Base-by-base conservation (phyloP, 495 filamentous ascomycete genomes). In the Letharia columbiana region DNA sequence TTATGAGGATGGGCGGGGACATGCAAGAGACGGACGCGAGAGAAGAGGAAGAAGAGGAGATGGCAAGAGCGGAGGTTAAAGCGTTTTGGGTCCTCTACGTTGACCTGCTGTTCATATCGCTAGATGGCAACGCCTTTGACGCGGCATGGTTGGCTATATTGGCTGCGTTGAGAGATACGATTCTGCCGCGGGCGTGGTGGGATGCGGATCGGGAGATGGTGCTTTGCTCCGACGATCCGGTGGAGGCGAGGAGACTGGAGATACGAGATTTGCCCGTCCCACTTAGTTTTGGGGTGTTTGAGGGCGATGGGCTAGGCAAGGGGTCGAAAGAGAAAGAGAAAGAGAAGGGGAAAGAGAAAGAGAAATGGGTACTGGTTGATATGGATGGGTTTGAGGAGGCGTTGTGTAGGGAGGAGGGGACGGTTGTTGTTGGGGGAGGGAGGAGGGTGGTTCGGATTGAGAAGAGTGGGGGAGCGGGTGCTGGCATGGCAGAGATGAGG, bases 21-120 rank as follows among this genome's bases (percentile, higher is more conserved):
- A 20, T 8, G 33, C 13, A 37, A 6, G 54, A 33, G 52, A 35
- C 18, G 52, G 52, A 10, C 10, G 52, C 52, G 13, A 54, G 72
- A 1, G 74, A 78, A 10, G 78, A 79, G 39, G 75, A 77, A 6
- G 74, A 73, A 11, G 73, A 76, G 60, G 75, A 79, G 67, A 72
- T 52, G 50, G 70, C 62, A 67, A 73, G 64, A 68, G 39, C 61
- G 56, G 82, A 88, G 71, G 77, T 91, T 42, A 91, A 90, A 74
- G 92, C 86, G 8, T 98, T 91, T 73, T 98, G 93, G 93, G 86
- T 88, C 13, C 85, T 98, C 4, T 96, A 96, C 71, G 91, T 98
- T 67, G 91, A 96, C 75, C 75, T 96, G 35, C 82, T 96, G 72
- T 90, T 95, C 73, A 86, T 97, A 63, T 93, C 91, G 0, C 83